Evolutionary conservation across 1,284 basidiomycete genomes (phyloP).

Genomic region (Papiliotrema laurentii): DNA sequence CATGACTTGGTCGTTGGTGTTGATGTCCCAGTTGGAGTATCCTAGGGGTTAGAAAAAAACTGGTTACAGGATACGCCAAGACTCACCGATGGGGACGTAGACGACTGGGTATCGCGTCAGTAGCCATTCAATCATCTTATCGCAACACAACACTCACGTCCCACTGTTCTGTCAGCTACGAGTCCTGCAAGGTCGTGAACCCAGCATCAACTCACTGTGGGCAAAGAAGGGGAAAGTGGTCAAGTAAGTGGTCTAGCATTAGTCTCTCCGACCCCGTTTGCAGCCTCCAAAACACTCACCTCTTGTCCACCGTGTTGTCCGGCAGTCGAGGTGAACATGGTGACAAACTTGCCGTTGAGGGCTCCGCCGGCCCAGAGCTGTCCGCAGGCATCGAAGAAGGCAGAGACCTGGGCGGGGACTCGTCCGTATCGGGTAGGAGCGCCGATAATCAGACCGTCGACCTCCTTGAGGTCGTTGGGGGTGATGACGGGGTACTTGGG

Average conservation of each 20-base stretch:
- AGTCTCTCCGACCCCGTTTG: no score
- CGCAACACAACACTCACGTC: background rate
- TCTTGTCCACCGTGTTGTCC: constrained; percentile 49
- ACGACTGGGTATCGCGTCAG: constrained; percentile 14
- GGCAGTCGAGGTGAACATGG: constrained; percentile 37
- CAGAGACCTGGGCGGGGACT: constrained; percentile 50
- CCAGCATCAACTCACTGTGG: no score
- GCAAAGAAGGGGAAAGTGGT: no score
- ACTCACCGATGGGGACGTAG: constrained; percentile 64
- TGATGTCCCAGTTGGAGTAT: constrained; percentile 60
- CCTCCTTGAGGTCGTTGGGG: constrained; percentile 61
- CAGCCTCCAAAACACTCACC: constrained; percentile 8
- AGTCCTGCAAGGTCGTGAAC: no score
- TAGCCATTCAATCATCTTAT: constrained; percentile 8
- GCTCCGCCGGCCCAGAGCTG: constrained; percentile 63
- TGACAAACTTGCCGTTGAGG: constrained; percentile 72
- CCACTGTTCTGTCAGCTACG: background rate
- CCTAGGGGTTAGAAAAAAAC: constrained; percentile 28
- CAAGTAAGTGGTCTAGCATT: no score
- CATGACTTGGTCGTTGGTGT: constrained; percentile 60
- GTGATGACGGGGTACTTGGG: constrained; percentile 67
- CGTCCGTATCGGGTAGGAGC: constrained; percentile 65
- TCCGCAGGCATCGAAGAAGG: constrained; percentile 70
- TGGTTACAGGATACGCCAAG: background rate
- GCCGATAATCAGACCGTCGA: constrained; percentile 57